Evolutionary conservation across 148 eudicot genomes (phyloP), one percentile per base, ranked within the genome.

Genomic region (Talinum fruticosum): DNA sequence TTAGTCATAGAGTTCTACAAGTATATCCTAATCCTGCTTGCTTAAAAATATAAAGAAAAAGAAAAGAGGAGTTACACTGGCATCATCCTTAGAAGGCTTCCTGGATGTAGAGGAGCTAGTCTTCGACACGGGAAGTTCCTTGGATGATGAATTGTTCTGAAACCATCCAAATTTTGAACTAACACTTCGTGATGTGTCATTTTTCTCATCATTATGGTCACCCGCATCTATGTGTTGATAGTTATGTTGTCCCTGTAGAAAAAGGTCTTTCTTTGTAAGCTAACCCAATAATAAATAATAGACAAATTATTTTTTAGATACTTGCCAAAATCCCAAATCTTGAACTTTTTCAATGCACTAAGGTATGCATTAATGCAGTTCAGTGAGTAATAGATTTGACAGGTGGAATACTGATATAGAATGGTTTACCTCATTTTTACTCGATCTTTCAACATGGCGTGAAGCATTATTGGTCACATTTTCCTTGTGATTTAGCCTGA

Each of bases 11-110:
- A 59, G 57, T 19, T 13, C 57, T 51, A 23, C 57, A 2, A 19
- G 4, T 21, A 57, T 57, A n/a, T 1, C 26, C 64, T 57, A n/a
- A 21, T 57, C 47, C 47, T 23, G n/a, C 64, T 51, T 23, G n/a
- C 64, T 51, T 51, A 13, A 51, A 51, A 6, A 18, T 19, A 51
- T 51, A 21, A 51, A 18, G n/a, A 19, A 51, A 51, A 51, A 51
- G 23, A 51, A 51, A 51, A 19, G 23, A 8, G 66, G 66, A 49
- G 62, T 30, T 61, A 66, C 51, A 71, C 83, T 44, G 81, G 89
- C 97, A 97, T 96, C 97, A 70, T 84, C 86, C 83, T 86, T 84
- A 68, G 78, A 32, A 18, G 79, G 81, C 84, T 85, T 91, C 77
- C 78, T 87, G 41, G 83, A 84, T 75, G 65, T 36, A 62, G 82